Percentiles rank a stretch among this genome's conserved stretches.
phyloP scores from a whole-genome alignment of 345 rosid species.

The Hibiscus mutabilis region DNA sequence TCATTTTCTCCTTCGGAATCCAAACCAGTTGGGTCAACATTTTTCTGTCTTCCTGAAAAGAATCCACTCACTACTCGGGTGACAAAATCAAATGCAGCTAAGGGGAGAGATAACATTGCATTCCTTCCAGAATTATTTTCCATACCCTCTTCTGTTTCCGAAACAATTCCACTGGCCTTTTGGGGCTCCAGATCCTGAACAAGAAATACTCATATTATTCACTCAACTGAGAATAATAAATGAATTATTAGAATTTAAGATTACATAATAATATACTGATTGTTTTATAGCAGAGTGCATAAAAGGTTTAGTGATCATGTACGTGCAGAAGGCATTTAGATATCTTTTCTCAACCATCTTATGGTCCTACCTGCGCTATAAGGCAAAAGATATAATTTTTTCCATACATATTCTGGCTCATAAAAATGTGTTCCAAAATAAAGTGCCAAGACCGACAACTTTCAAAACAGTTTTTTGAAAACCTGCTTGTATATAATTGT shows the following conservation, averaged over 20 bases:
- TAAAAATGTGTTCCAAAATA: background rate
- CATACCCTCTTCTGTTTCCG: slow-evolving; percentile 28
- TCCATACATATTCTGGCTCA: background rate
- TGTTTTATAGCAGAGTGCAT: slow-evolving; percentile 5
- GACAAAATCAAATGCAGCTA: background rate
- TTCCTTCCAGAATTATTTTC: slow-evolving; percentile 52
- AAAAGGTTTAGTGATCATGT: background rate
- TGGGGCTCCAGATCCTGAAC: slow-evolving; percentile 44
- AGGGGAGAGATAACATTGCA: slow-evolving; percentile 49
- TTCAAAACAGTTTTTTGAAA: background rate
- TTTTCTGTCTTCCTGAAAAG: slow-evolving; percentile 55
- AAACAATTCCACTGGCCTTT: slow-evolving; percentile 25
- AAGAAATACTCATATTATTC: slow-evolving; percentile 22
- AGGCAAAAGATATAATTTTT: background rate
- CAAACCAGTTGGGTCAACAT: slow-evolving; percentile 35
- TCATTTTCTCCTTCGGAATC: slow-evolving; percentile 45
- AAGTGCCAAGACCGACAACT: background rate
- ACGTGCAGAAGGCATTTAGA: background rate
- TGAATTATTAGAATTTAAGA: background rate
- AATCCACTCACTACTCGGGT: background rate
- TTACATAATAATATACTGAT: background rate
- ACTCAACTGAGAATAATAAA: slow-evolving; percentile 3
- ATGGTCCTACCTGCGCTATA: background rate
- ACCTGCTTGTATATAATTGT: background rate
- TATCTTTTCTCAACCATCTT: background rate